Evolutionary conservation across 805 yeast genomes (phyloP).

Genomic region (Cyberlindnera suaveolens): DNA sequence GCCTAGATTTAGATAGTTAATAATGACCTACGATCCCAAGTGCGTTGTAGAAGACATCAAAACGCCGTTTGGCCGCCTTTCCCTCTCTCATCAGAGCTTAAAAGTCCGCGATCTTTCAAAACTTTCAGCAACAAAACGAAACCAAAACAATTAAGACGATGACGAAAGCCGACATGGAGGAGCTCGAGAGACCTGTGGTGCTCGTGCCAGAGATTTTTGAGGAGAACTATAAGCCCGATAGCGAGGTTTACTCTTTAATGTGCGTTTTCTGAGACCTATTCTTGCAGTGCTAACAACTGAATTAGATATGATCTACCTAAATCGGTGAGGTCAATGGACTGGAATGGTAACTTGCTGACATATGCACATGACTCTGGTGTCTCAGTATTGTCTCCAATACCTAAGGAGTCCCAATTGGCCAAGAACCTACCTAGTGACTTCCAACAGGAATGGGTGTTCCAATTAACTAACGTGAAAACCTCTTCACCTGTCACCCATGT

Average conservation of each 20-base stretch:
- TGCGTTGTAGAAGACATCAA: too few species aligned
- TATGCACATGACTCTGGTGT: slow-evolving; percentile 18
- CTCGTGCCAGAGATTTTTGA: slow-evolving; percentile 21
- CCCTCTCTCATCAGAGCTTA: too few species aligned
- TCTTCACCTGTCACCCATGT: slow-evolving; percentile 10
- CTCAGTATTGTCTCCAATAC: slow-evolving; percentile 19
- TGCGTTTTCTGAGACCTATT: slow-evolving; percentile 4
- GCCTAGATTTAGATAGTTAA: too few species aligned
- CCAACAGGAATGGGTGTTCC: slow-evolving; percentile 23
- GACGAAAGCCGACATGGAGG: slow-evolving; percentile 5
- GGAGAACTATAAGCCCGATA: slow-evolving; percentile 9
- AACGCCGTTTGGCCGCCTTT: too few species aligned
- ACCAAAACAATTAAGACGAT: slow-evolving; percentile 1
- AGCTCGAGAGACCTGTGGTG: slow-evolving; percentile 18
- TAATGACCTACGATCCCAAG: too few species aligned
- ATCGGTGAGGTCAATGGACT: slow-evolving; percentile 14
- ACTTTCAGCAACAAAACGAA: not conserved
- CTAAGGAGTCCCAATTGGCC: slow-evolving; percentile 16
- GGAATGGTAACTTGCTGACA: slow-evolving; percentile 21
- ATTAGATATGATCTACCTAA: slow-evolving; percentile 17
- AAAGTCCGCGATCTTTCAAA: not conserved
- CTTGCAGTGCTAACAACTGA: not conserved
- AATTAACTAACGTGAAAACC: slow-evolving; percentile 8
- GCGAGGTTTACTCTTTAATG: slow-evolving; percentile 20
- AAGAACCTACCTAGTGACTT: slow-evolving; percentile 17